Conservation (phyloP, 345 rosid genomes). For the Linum trigynum region DNA sequence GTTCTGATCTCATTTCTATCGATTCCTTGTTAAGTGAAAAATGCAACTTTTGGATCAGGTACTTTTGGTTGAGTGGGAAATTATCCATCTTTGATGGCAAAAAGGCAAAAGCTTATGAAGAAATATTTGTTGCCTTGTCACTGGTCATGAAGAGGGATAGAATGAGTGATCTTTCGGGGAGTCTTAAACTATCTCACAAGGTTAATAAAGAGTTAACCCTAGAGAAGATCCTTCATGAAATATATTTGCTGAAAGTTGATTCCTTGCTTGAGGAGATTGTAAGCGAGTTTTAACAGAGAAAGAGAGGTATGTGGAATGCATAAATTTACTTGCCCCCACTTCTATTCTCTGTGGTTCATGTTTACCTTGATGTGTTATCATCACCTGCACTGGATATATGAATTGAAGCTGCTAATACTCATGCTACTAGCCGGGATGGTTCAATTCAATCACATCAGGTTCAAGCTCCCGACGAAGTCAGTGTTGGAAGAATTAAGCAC, state of each 20-base stretch:
- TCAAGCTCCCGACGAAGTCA: no score
- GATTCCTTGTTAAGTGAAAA: conserved; percentile 30
- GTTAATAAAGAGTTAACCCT: conserved; percentile 47
- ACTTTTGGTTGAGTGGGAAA: conserved; percentile 86
- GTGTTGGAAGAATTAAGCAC: no score
- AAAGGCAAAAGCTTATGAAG: conserved; percentile 69
- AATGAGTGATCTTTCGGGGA: conserved; percentile 24
- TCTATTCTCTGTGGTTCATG: conserved; percentile 45
- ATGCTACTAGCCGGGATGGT: conserved; percentile 45
- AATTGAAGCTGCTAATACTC: conserved; percentile 65
- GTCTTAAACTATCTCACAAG: conserved; percentile 56
- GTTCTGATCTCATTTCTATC: conserved; percentile 21
- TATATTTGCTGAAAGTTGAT: conserved; percentile 65
- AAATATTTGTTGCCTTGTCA: conserved; percentile 51
- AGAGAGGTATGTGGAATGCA: conserved; percentile 57
- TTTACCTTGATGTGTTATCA: conserved; percentile 32
- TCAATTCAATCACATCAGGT: conserved; percentile 21
- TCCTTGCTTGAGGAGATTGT: conserved; percentile 60
- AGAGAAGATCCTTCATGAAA: conserved; percentile 57
- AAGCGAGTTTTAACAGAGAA: conserved; percentile 57
- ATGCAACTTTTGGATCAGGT: conserved; percentile 68
- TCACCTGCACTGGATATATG: conserved; percentile 42
- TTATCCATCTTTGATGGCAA: conserved; percentile 65
- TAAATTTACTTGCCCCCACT: conserved; percentile 64
- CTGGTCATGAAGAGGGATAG: conserved; percentile 42